Conservation (phyloP, 805 yeast species). For the Monosporozyma aquatica region DNA sequence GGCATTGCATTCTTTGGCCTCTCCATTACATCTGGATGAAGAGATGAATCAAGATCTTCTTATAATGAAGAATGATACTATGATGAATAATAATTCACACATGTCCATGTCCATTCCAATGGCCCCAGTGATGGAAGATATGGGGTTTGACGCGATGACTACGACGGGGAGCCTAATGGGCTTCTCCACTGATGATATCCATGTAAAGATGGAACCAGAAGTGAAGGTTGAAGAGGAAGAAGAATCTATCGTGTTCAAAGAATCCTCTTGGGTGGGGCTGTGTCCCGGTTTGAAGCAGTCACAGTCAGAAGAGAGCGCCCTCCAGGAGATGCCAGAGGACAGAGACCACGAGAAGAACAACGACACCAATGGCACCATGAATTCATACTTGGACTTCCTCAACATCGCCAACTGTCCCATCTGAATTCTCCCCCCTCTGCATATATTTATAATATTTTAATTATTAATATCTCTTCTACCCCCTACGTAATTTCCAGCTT, state of each 20-base stretch:
- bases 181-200: not conserved
- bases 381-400: conserved; percentile 3
- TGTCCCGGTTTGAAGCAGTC: conserved; percentile 1
- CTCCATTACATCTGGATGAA: not conserved
- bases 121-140: not conserved
- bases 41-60: not conserved
- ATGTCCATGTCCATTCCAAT: too few relatives aligned
- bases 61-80: not conserved
- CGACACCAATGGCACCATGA: not conserved
- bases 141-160: not conserved
- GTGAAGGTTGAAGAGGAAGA: not conserved
- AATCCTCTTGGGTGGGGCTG: not conserved
- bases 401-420: conserved; percentile 1
- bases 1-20: not conserved
- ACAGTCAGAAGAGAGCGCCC: not conserved
- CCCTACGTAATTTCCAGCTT: too few relatives aligned
- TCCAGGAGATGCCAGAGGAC: not conserved
- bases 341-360: not conserved
- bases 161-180: not conserved
- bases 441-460: too few relatives aligned
- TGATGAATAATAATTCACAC: too few relatives aligned
- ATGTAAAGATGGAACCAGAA: too few relatives aligned
- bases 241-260: conserved; percentile 5
- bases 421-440: too few relatives aligned
- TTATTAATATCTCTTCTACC: too few relatives aligned